phyloP scores from a whole-genome alignment of 441 rosid species.

The Brassica hybrid region DNA sequence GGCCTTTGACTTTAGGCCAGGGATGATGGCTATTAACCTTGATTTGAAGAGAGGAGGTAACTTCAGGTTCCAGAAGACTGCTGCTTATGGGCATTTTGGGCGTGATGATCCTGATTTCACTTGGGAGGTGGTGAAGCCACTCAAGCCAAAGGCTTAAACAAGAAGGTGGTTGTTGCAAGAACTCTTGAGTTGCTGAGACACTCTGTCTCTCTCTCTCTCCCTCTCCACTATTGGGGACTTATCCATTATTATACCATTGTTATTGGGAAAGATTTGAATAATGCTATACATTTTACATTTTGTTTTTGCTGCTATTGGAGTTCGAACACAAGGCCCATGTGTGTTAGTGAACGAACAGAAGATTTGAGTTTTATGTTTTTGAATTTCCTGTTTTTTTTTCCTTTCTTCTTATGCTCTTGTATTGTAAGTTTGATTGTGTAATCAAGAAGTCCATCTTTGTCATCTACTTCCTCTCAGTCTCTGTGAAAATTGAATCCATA shows the following conservation, averaged over 20 bases:
- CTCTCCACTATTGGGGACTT: slow-evolving; percentile 10
- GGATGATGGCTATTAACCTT: slow-evolving; percentile 80
- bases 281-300: slow-evolving; percentile 21
- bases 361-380: slow-evolving; percentile 39
- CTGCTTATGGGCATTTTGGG: slow-evolving; percentile 82
- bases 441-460: slow-evolving; percentile 42
- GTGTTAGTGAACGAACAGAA: slow-evolving; percentile 23
- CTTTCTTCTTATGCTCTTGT: slow-evolving; percentile 16
- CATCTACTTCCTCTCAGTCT: slow-evolving; percentile 73
- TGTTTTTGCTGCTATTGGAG: slow-evolving; percentile 25
- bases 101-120: slow-evolving; percentile 83
- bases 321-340: slow-evolving; percentile 19
- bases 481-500: slow-evolving; percentile 24
- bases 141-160: slow-evolving; percentile 62
- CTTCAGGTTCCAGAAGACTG: slow-evolving; percentile 79
- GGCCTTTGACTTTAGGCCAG: slow-evolving; percentile 81
- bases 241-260: slow-evolving; percentile 42
- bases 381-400: not conserved
- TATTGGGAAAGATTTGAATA: slow-evolving; percentile 33
- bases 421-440: slow-evolving; percentile 43
- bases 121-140: slow-evolving; percentile 77
- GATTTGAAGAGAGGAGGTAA: slow-evolving; percentile 82
- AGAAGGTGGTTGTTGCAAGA: slow-evolving; percentile 25
- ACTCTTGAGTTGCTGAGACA: slow-evolving; percentile 4
- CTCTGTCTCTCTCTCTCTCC: not conserved